Base-by-base conservation (phyloP, 345 rosid genomes). In the Eutrema heterophyllum region DNA sequence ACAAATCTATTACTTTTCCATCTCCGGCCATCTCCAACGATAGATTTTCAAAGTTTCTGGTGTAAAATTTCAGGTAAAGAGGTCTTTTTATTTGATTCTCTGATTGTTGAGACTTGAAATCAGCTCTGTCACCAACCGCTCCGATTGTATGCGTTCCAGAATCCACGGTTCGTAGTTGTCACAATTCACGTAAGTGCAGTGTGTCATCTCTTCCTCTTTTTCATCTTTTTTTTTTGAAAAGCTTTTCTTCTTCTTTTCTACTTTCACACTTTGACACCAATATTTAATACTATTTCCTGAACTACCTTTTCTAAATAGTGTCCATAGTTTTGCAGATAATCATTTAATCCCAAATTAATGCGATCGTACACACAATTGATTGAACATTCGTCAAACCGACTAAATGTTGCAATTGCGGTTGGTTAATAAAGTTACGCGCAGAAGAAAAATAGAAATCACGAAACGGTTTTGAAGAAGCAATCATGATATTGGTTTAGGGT, bases 1-100 rank as follows among this genome's bases (percentile, higher is more conserved):
- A 70, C 79, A 91, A 76, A 76, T 83, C 78, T 77, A 41, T 84
- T 24, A 80, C 71, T 79, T 88, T 87, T 39, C 78, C 68, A 12
- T 56, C 76, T 14, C 75, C 79, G 10, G 82, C 86, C 90, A 81
- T 90, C 51, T 79, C 41, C 1, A 5, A 14, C 2, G 5, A 12
- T 41, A 11, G n/a, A 4, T 41, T 41, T 13, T 41, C 45, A 41
- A 12, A 41, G 45, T 41, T 12, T 41, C n/a, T 12, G 2, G 5
- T 4, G n/a, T 12, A 41, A 43, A 11, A 2, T 40, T 4, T 6
- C 35, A 60, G 10, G 3, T 0, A 24, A 8, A 7, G 30, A 24
- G 4, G 14, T 4, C 44, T 12, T 24, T 40, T 6, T 13, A 41
- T 43, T 8, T 62, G 52, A 43, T 13, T 7, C 9, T 13, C 18